Base-by-base conservation (phyloP, 495 filamentous ascomycete species). In the Hypoxylon lenormandii region DNA sequence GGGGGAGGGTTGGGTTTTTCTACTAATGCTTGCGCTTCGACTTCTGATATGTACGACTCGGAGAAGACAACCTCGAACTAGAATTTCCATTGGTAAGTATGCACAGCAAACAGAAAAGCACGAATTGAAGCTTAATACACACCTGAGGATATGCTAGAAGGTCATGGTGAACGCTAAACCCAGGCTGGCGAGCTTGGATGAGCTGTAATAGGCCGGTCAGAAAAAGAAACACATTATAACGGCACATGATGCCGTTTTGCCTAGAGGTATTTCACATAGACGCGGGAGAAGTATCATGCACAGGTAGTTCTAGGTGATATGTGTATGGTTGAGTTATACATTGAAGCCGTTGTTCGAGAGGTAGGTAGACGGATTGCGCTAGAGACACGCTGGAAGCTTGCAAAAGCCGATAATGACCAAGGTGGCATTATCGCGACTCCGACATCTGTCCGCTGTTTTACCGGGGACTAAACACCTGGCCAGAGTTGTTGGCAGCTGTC, bases 61-160 rank as follows among this genome's bases (percentile, higher is more conserved):
- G 90, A 88, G 77, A 94, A 92, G 46, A 89, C 77, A 4, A 98
- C 85, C 76, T 96, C 90, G 73, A 90, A 98, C 90, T 97, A 21
- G 16, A 18, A 30, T 16, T 37, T 18, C 21, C 6, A 33, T 8
- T 3, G 26, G n/a, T 57, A 57, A 76, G 58, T 75, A 73, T 18
- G 43, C 19, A 36, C 60, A 38, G 16, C 15, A 49, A 33, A 21
- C 10, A 16, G 18, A 12, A 7, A 65, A 30, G 64, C 26, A 16
- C 45, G 33, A 11, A 12, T 8, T 40, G 6, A 4, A 21, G 37
- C 22, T 40, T 0, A n/a, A 50, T 51, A 75, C 81, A 30, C 79
- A 96, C 93, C 82, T 97, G 95, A 22, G 95, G 95, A 81, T 90
- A 92, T 18, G 95, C 94, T 36, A 97, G 83, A 8, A 98, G 76